Evolutionary conservation across 352 stramenopile genomes (phyloP), one percentile per base, ranked within the genome.

Genomic region (Pythium biforme): DNA sequence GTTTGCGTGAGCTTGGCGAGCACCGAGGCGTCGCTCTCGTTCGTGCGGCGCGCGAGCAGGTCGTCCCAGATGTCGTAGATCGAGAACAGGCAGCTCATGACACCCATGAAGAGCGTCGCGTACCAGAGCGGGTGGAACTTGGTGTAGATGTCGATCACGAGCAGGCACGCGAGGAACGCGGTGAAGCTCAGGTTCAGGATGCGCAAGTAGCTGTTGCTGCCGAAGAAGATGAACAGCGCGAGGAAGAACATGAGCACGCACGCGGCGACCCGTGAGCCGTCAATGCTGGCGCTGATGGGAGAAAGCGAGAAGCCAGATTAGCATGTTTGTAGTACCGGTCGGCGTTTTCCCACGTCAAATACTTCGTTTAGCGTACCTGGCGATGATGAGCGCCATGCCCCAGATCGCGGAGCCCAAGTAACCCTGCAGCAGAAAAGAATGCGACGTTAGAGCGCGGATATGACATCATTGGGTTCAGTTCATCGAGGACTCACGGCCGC

Each of bases 1-100:
- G 88, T 96, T 69, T 96, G 86, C 27, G 87, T 96, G 77, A 96
- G 83, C 62, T 95, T 92, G 60, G 88, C 86, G 53, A 96, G 95
- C 12, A 94, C 75, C 0, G 88, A 93, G 10, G 88, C 88, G 56
- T 96, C 88, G 52, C 85, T 95, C 49, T 93, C 85, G 63, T 95
- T 93, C 14, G 94, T 76, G 40, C 88, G 82, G 25, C 88, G 85
- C 39, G 83, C 90, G 73, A 96, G 94, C 64, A 96, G 82, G 62
- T 96, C 88, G 70, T 96, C 88, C 77, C 83, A 95, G 51, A 95
- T 95, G 68, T 96, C 88, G 66, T 96, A 96, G 60, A 96, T 86
- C 22, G 86, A 94, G 68, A 95, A 96, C 55, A 94, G 80, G 56
- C 88, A 94, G 77, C 85, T 95, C 88, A 96, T 96, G 76, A 94